Evolutionary conservation across 2,329 filamentous ascomycete species (phyloP), one percentile per base, ranked within the genome.

Genomic region (Alternaria sp.): DNA sequence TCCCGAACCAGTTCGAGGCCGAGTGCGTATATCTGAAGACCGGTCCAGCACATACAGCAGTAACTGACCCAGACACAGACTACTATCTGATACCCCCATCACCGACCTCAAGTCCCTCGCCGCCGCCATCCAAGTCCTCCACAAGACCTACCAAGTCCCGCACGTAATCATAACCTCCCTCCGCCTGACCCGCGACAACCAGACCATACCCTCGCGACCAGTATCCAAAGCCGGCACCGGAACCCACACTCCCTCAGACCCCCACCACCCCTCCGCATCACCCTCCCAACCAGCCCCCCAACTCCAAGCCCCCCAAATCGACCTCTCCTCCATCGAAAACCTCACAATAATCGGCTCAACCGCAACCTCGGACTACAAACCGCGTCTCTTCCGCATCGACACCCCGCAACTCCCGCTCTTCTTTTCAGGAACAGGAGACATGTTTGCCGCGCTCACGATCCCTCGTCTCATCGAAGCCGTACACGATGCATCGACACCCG

Each of bases 1-100:
- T 98, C 15, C 96, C 96, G 5, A 99, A 99, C 77, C 95, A 98
- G 73, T 99, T 97, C 70, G 96, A 99, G 83, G 93, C 94, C 46
- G 95, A 99, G 93, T 96, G 83, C 71, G 89, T 75, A 19, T 3
- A 26, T 19, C 43, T 21, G 9, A n/a, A 10, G 17, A 4, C 10
- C 3, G 2, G 4, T 25, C 17, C 2, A 10, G 28, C 3, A 51
- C 9, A 5, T 3, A 15, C 5, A 3, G 9, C 17, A 19, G 8
- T 43, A 44, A 15, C 61, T 63, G 52, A 66, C 40, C 26, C 21
- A 54, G 51, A 44, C 25, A 49, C 15, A 97, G 93, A 76, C 85
- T 94, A 36, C 87, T 98, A 36, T 96, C 93, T 9, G 93, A 90
- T n/a, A 89, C 93, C 65, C 90, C 91, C 69, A 97, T 98, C 67